Evolutionary conservation across 192 early-diverging fungal species (phyloP).

Genomic region (Rhizoclosmatium globosum): DNA sequence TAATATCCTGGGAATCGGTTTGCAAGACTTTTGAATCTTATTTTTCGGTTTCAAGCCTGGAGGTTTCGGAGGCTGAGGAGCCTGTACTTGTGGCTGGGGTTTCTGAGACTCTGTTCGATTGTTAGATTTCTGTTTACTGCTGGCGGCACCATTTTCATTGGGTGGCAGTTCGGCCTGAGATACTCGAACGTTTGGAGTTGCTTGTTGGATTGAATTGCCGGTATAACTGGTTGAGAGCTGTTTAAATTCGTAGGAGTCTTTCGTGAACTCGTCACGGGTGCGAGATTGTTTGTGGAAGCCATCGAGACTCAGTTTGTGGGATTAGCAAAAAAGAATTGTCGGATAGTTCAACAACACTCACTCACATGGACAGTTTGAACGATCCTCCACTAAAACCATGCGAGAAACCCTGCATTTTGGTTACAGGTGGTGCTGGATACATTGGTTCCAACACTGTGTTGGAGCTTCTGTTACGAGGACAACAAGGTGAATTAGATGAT

Average conservation of each 20-base stretch:
- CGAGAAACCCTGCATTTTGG: constrained; percentile 33
- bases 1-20: constrained; percentile 25
- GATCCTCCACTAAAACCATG: constrained; percentile 2
- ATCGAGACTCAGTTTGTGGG: background rate
- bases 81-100: background rate
- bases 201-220: background rate
- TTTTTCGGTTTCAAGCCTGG: constrained; percentile 12
- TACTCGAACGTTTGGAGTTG: background rate
- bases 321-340: background rate
- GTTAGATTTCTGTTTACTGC: background rate
- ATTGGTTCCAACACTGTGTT: constrained; percentile 88
- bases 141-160: background rate
- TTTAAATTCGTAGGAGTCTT: constrained; percentile 1
- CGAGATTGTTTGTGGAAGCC: background rate
- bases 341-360: background rate
- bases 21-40: background rate
- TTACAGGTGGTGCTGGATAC: constrained; percentile 68
- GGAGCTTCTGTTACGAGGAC: constrained; percentile 67
- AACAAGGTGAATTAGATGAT: constrained; percentile 25
- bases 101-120: background rate
- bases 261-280: background rate
- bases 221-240: background rate
- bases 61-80: background rate
- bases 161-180: background rate
- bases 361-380: background rate